Base-by-base conservation (phyloP, 345 rosid genomes). In the Orychophragmus violaceus region DNA sequence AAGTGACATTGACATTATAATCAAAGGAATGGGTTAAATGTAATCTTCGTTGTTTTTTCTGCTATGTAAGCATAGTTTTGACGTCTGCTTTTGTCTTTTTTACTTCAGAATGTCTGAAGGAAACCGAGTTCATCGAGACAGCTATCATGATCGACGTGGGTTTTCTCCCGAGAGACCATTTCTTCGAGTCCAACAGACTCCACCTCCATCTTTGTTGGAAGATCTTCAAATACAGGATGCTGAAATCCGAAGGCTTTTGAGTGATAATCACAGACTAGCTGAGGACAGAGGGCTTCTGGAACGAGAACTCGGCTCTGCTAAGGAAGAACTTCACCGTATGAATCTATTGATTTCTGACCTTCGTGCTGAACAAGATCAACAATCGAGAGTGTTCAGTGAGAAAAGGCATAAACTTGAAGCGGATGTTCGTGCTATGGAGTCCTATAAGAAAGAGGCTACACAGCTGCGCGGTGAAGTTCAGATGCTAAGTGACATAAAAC, bases 221-320 rank as follows among this genome's bases (percentile, higher is more conserved):
- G 99, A 94, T 71, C 91, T 94, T 49, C 95, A 87, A 59, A 72
- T 83, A 39, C 99, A 85, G 64, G 88, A 86, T 49, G 85, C 48
- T 60, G 97, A 94, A 75, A 81, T 87, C 5, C 80, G 82, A 59
- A 78, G 93, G 82, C 85, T 94, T 37, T 80, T 90, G 75, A 73
- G 54, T 67, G 99, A 90, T 6, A 41, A 41, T 16, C 48, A 41
- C 48, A 41, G 21, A 41, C 48, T 41, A 41, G 48, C 48, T 41
- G 48, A 41, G 9, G 88, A 94, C 67, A 76, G 95, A 28, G 82
- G 79, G 78, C 77, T 85, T 72, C 64, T 90, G 46, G 93, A 87
- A 66, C 81, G 77, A 69, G 97, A 90, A 63, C 88, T 94, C 39
- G 84, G 76, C 54, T 89, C 81, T 39, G 83, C 95, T 2, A 94